A percentile compares a stretch with the other conserved stretches of the same genome.
Conservation (phyloP, 192 early-diverging fungal species). For the Gamsiella multidivaricata region DNA sequence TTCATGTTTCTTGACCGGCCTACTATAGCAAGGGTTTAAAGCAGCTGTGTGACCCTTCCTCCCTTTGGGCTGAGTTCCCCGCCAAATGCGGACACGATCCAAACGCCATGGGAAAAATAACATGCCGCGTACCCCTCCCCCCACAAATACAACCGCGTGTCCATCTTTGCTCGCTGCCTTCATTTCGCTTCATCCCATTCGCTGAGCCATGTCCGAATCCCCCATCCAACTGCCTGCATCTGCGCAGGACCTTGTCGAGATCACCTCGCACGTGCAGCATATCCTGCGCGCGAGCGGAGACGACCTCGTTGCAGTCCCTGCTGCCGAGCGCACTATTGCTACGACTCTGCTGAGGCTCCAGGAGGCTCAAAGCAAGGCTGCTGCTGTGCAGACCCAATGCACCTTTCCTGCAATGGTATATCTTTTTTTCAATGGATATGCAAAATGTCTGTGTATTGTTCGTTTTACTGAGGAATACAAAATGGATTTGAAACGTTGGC, state of each 20-base stretch:
- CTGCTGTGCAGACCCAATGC: conserved; percentile 34
- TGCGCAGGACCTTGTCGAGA: conserved; percentile 15
- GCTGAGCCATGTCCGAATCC: conserved; percentile 25
- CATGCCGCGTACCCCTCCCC: too few species aligned
- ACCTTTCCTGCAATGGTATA: conserved; percentile 47
- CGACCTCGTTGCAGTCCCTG: conserved; percentile 20
- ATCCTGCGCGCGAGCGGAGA: conserved; percentile 19
- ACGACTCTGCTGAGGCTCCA: conserved; percentile 34
- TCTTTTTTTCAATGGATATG: not conserved
- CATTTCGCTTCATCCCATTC: not conserved
- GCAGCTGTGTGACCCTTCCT: too few species aligned
- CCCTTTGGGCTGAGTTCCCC: too few species aligned
- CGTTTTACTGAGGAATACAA: not conserved
- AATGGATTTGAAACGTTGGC: not conserved
- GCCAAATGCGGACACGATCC: too few species aligned
- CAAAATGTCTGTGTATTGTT: not conserved
- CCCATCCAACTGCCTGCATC: conserved; percentile 33
- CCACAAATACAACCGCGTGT: not conserved
- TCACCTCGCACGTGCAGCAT: not conserved
- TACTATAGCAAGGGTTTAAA: too few species aligned
- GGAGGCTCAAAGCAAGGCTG: conserved; percentile 37
- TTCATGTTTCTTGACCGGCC: too few species aligned
- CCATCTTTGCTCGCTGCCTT: not conserved
- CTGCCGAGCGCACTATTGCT: conserved; percentile 10
- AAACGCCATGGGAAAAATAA: too few species aligned